Conservation (phyloP, 2,329 filamentous ascomycete species). For the Aphanocladium album region DNA sequence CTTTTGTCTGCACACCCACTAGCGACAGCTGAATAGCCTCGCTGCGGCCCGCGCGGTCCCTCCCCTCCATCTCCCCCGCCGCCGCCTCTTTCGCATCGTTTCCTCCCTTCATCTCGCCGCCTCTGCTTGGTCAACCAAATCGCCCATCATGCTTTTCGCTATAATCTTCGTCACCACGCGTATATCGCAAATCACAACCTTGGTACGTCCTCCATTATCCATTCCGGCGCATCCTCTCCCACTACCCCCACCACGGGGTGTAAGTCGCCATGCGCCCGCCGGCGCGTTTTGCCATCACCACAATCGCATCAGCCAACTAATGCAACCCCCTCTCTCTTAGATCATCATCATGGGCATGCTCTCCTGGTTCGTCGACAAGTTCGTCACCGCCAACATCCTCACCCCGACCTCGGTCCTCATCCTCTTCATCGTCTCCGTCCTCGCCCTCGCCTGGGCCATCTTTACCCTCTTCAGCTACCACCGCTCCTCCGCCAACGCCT, state of each 20-base stretch:
- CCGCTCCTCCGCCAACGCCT: constrained; percentile 55
- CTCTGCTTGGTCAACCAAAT: neutral
- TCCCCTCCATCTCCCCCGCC: neutral
- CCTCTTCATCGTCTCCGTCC: constrained; percentile 62
- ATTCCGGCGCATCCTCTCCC: neutral
- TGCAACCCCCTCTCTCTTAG: constrained; percentile 29
- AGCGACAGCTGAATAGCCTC: neutral
- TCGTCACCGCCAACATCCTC: constrained; percentile 50
- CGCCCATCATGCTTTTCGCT: constrained; percentile 54
- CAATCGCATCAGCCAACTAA: constrained; percentile 4
- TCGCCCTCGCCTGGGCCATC: constrained; percentile 59
- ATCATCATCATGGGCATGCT: constrained; percentile 64
- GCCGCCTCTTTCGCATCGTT: neutral
- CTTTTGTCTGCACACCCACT: no score
- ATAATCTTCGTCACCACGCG: constrained; percentile 60
- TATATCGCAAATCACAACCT: constrained; percentile 56
- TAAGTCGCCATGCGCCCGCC: neutral
- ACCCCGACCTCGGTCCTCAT: constrained; percentile 60
- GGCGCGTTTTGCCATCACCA: neutral
- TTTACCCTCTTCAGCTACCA: constrained; percentile 63
- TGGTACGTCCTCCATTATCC: constrained; percentile 31
- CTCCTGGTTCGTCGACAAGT: constrained; percentile 60
- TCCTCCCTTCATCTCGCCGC: neutral
- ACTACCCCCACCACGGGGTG: neutral
- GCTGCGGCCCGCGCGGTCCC: constrained; percentile 2